Conservation (phyloP, 2,329 filamentous ascomycete species). For the Aspergillus sp. region DNA sequence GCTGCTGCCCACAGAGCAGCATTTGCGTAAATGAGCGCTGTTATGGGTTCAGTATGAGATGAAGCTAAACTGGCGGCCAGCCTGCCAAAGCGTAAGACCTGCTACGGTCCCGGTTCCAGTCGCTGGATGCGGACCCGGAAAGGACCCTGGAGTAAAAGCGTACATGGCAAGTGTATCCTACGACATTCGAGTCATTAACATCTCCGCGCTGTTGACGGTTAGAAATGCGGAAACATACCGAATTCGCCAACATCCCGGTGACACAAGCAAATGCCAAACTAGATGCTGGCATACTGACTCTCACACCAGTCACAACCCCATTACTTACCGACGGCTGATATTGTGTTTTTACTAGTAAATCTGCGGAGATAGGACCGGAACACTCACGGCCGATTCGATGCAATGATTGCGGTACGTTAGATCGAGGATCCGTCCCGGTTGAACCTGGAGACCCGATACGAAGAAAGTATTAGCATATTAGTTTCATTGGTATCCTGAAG, state of each 20-base stretch:
- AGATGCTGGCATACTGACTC: constrained; percentile 30
- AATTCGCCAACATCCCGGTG: constrained; percentile 41
- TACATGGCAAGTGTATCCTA: constrained; percentile 26
- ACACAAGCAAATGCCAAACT: constrained; percentile 30
- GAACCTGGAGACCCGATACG: constrained; percentile 37
- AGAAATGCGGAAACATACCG: constrained; percentile 6
- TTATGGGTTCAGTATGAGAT: constrained; percentile 36
- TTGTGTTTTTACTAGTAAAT: constrained; percentile 35
- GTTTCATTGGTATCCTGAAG: constrained; percentile 15
- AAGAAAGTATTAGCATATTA: constrained; percentile 42
- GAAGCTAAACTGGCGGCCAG: constrained; percentile 38
- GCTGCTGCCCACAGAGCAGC: constrained; percentile 40
- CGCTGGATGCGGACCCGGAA: constrained; percentile 20
- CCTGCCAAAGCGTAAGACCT: constrained; percentile 21
- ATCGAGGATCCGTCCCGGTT: constrained; percentile 16
- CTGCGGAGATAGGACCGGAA: constrained; percentile 36
- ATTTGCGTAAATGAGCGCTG: constrained; percentile 39
- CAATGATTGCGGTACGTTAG: constrained; percentile 21
- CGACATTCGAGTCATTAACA: neutral
- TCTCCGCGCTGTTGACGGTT: too few relatives aligned
- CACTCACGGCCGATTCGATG: constrained; percentile 29
- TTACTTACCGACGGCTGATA: constrained; percentile 39
- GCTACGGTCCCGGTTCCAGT: constrained; percentile 28
- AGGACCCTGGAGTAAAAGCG: constrained; percentile 21
- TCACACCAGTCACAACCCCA: constrained; percentile 38